Evolutionary conservation across 345 rosid genomes (phyloP).

Genomic region (Balakata baccata): DNA sequence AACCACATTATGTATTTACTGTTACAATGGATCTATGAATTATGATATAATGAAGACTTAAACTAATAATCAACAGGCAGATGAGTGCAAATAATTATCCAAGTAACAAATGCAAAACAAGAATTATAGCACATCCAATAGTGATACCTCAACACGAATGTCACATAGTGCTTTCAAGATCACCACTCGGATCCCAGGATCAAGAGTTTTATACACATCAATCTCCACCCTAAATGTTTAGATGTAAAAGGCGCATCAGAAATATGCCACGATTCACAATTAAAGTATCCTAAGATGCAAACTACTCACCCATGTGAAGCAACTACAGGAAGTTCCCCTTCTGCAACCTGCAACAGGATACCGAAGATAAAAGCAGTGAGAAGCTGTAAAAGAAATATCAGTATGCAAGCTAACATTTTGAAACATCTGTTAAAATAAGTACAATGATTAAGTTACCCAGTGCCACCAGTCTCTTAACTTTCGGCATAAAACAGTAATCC

Average conservation of each 20-base stretch:
- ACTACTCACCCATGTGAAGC: slow-evolving; percentile 90
- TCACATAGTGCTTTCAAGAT: slow-evolving; percentile 95
- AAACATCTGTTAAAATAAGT: slow-evolving; percentile 21
- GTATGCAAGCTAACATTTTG: slow-evolving; percentile 14
- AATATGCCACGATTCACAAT: slow-evolving; percentile 12
- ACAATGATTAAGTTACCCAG: slow-evolving; percentile 62
- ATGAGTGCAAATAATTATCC: background rate
- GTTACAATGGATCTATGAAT: slow-evolving; percentile 3
- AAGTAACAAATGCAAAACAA: background rate
- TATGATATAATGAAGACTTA: background rate
- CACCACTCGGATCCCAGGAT: slow-evolving; percentile 91
- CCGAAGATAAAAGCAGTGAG: slow-evolving; percentile 24
- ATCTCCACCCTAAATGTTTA: slow-evolving; percentile 60
- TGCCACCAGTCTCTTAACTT: slow-evolving; percentile 99
- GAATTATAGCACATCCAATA: slow-evolving; percentile 3
- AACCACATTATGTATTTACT: slow-evolving; percentile 5
- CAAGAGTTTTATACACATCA: slow-evolving; percentile 79
- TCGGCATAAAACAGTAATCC: slow-evolving; percentile 97
- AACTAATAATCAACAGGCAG: background rate
- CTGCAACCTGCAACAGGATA: slow-evolving; percentile 70
- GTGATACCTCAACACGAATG: slow-evolving; percentile 93
- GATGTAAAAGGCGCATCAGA: slow-evolving; percentile 26
- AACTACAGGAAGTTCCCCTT: slow-evolving; percentile 94
- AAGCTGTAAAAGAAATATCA: background rate
- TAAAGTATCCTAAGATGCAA: slow-evolving; percentile 19